Conservation (phyloP, 805 yeast genomes). For the Metschnikowia peoriensis region DNA sequence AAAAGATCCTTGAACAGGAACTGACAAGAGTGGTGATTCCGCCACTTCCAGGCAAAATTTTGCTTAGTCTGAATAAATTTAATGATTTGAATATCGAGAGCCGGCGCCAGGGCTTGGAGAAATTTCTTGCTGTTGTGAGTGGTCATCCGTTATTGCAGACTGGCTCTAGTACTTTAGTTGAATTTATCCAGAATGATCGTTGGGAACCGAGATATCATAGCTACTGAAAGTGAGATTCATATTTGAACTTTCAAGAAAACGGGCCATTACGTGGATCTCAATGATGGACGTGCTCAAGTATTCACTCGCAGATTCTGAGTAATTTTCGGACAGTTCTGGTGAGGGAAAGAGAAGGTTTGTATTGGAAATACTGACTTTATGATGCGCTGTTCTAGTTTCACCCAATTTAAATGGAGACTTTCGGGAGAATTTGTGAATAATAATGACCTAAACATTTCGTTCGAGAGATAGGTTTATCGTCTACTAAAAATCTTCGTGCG, state of each 20-base stretch:
- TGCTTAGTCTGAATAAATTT: slow-evolving; percentile 64
- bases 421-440: no score
- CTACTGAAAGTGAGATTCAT: slow-evolving; percentile 10
- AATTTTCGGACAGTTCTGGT: no score
- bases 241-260: background rate
- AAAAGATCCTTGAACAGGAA: slow-evolving; percentile 72
- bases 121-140: slow-evolving; percentile 73
- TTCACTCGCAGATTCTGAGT: no score
- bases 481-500: no score
- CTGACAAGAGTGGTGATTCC: slow-evolving; percentile 81
- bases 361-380: no score
- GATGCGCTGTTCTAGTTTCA: no score
- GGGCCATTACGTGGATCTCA: no score
- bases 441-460: no score
- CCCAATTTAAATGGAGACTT: no score
- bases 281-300: no score
- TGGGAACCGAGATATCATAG: slow-evolving; percentile 50
- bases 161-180: slow-evolving; percentile 70
- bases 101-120: slow-evolving; percentile 79
- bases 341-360: no score
- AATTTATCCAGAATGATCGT: slow-evolving; percentile 82
- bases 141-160: slow-evolving; percentile 94
- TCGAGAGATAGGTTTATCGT: no score
- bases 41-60: slow-evolving; percentile 84
- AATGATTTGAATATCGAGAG: slow-evolving; percentile 80